Base-by-base conservation (phyloP, 441 rosid species). In the Cnidoscolus chayamansa region DNA sequence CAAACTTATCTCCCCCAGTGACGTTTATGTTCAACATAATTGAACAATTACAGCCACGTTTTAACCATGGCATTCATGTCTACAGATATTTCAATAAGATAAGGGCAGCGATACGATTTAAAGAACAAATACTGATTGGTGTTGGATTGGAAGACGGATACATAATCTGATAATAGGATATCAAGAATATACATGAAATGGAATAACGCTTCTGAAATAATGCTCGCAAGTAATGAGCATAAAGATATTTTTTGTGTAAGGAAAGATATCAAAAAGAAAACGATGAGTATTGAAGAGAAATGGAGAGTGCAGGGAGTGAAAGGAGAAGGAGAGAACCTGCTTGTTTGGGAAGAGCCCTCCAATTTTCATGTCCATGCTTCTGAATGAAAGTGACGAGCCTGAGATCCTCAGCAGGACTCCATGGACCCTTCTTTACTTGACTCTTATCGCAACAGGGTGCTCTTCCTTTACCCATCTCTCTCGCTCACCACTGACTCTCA, bases 391-490 rank as follows among this genome's bases (percentile, higher is more conserved):
- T 61, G 35, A 81, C 65, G 19, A 86, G 79, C 74, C 78, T 74
- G 50, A 71, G 53, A 68, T 86, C 89, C 69, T 82, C 87, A 0
- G 82, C 86, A n/a, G 82, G 83, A 31, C 81, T 77, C 89, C 87
- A 84, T 60, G 82, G 77, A 7, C 89, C 88, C 78, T 63, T 84
- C 76, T 74, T 84, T 71, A 80, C 80, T 68, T 58, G 63, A 32
- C 51, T 74, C 79, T 77, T 80, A 50, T 83, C 82, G 66, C 83
- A 85, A 17, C 81, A 80, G 0, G 84, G 86, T 0, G 78, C 74
- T 65, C 82, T 83, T 70, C 86, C 85, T 81, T 72, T 85, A 0
- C 82, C 80, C 98, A 89, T 16, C 50, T 67, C 62, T 16, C 47
- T 17, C 57, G 8, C 25, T n/a, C 10, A 4, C 0, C 2, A 61